These are phyloP conservation scores for Hylodesmum podocarpum DNA, from an alignment of 306 rosid genomes.

Conservation along the genomic window DNA sequence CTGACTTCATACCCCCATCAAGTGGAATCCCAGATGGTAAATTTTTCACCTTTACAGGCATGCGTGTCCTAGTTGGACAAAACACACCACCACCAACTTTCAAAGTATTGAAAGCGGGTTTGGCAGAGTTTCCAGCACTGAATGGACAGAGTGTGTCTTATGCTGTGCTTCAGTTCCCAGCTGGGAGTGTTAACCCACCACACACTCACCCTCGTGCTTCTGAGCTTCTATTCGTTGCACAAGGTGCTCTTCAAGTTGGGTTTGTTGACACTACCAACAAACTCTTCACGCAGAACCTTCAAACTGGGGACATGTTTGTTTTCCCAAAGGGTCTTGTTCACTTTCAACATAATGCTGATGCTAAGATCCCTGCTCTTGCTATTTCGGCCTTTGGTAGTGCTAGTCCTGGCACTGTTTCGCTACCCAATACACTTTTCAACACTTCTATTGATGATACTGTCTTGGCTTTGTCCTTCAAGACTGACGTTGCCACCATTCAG, in stretches of 20 bases:
- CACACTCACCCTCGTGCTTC: conserved; percentile 62
- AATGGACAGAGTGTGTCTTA: conserved; percentile 59
- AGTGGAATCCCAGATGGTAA: conserved; percentile 12
- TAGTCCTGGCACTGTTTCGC: conserved; percentile 40
- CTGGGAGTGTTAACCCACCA: conserved; percentile 43
- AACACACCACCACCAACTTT: conserved; percentile 19
- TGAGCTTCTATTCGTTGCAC: conserved; percentile 41
- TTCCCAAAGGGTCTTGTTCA: conserved; percentile 62
- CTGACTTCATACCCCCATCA: conserved; percentile 39
- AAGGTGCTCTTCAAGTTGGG: conserved; percentile 49
- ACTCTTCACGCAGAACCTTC: conserved; percentile 48
- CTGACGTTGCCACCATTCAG: conserved; percentile 44
- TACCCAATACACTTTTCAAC: conserved; percentile 45
- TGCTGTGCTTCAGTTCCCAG: conserved; percentile 49
- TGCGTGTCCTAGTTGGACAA: conserved; percentile 13
- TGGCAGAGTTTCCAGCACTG: conserved; percentile 49
- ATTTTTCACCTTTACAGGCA: conserved; percentile 54
- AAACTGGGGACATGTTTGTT: conserved; percentile 42
- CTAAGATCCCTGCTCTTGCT: conserved; percentile 9
- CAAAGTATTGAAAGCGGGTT: conserved; percentile 37
- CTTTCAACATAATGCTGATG: conserved; percentile 45
- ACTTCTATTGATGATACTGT: conserved; percentile 47
- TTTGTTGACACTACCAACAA: conserved; percentile 54
- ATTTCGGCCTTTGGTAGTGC: conserved; percentile 62
- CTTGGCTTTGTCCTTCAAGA: conserved; percentile 64